Conservation (phyloP, 2,329 filamentous ascomycete species). For the Diaporthe sp. region DNA sequence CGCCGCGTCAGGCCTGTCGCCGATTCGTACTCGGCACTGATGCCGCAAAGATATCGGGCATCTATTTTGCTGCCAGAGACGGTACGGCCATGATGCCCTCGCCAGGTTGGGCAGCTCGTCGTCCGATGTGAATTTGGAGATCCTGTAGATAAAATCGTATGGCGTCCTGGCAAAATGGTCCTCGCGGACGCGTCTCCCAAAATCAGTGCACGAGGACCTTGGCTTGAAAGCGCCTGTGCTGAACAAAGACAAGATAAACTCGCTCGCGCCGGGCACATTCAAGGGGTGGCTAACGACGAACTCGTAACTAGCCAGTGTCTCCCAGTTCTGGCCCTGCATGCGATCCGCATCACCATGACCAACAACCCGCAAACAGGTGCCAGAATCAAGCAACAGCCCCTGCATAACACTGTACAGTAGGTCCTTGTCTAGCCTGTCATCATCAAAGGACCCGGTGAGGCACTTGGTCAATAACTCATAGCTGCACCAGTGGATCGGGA, state of each 20-base stretch:
- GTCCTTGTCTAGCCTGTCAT: constrained; percentile 24
- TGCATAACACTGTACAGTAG: constrained; percentile 24
- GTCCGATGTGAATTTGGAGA: background rate
- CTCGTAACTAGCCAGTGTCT: background rate
- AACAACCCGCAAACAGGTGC: background rate
- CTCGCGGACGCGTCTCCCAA: background rate
- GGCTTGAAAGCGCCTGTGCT: background rate
- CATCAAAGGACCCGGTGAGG: background rate
- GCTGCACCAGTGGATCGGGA: constrained; percentile 34
- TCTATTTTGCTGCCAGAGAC: background rate
- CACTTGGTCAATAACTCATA: constrained; percentile 20
- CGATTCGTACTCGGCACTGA: constrained; percentile 3
- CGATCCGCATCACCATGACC: background rate
- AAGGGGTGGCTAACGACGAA: constrained; percentile 16
- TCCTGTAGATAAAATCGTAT: constrained; percentile 4
- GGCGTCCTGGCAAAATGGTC: constrained; percentile 16
- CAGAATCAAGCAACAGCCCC: background rate
- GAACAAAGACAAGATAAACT: constrained; percentile 1
- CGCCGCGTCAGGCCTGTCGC: background rate
- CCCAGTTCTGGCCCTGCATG: background rate
- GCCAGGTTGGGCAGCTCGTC: constrained; percentile 2
- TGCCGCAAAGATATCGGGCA: background rate
- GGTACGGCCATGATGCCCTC: constrained; percentile 18
- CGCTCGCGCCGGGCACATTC: background rate
- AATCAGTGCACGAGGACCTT: background rate